These are phyloP conservation scores for Gyromitra esculenta DNA, from an alignment of 2,329 filamentous ascomycete genomes.

Conservation along the genomic window DNA sequence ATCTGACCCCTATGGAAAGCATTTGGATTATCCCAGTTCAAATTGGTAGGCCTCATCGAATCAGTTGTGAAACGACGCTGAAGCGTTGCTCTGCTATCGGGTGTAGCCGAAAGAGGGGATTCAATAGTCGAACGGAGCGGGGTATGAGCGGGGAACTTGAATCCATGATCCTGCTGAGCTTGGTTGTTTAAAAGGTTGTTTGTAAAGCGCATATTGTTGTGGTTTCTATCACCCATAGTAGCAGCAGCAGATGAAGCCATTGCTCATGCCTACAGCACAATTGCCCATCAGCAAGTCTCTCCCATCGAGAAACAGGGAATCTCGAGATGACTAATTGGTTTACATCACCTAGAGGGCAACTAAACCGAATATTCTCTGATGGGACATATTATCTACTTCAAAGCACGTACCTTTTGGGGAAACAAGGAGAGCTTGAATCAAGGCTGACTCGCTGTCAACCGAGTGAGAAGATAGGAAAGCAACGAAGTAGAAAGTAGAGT, in stretches of 20 bases:
- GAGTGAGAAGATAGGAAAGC: slow-evolving; percentile 52
- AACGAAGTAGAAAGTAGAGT: slow-evolving; percentile 50
- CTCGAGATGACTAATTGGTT: slow-evolving; percentile 40
- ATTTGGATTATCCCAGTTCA: slow-evolving; percentile 48
- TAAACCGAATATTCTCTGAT: slow-evolving; percentile 20
- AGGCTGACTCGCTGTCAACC: slow-evolving; percentile 49
- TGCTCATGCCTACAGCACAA: slow-evolving; percentile 54
- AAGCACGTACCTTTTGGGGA: slow-evolving; percentile 42
- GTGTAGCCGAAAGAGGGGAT: slow-evolving; percentile 52
- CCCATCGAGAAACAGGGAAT: slow-evolving; percentile 33
- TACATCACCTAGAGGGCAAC: slow-evolving; percentile 26
- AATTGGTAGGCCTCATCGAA: slow-evolving; percentile 62
- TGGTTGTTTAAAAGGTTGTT: slow-evolving; percentile 49
- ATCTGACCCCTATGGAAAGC: slow-evolving; percentile 51
- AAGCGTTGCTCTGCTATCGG: slow-evolving; percentile 70
- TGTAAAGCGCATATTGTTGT: slow-evolving; percentile 53
- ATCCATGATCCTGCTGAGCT: slow-evolving; percentile 51
- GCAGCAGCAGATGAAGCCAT: slow-evolving; percentile 55
- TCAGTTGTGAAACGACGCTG: slow-evolving; percentile 95
- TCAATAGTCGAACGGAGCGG: slow-evolving; percentile 53
- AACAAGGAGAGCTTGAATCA: slow-evolving; percentile 38
- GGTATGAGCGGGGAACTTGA: slow-evolving; percentile 55
- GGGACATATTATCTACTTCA: slow-evolving; percentile 23
- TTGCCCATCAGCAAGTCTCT: slow-evolving; percentile 45
- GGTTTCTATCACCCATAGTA: slow-evolving; percentile 55